Conservation (phyloP, 2,329 filamentous ascomycete genomes). For the Cercospora brassicicola region DNA sequence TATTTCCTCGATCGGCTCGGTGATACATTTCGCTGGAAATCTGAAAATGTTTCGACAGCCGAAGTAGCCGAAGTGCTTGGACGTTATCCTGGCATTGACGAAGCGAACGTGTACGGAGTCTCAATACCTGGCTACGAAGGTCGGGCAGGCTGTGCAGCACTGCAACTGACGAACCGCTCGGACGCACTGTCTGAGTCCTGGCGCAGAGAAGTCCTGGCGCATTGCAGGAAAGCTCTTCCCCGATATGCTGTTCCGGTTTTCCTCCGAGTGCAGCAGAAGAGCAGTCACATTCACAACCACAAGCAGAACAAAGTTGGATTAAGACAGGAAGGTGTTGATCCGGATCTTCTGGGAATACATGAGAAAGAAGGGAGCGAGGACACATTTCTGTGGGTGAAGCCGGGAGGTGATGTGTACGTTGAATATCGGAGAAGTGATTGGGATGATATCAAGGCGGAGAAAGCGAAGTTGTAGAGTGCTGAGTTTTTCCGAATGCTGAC, state of each 20-base stretch:
- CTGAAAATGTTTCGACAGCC: constrained; percentile 50
- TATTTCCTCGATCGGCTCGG: constrained; percentile 50
- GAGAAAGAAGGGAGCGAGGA: constrained; percentile 46
- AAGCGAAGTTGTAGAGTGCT: constrained; percentile 27
- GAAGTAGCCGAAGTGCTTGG: constrained; percentile 48
- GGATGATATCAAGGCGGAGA: constrained; percentile 50
- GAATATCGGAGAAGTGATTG: constrained; percentile 61
- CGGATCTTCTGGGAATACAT: constrained; percentile 50
- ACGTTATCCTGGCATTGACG: constrained; percentile 43
- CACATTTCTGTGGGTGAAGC: constrained; percentile 52
- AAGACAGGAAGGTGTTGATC: constrained; percentile 67
- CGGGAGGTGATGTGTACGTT: constrained; percentile 54
- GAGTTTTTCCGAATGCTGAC: background rate
- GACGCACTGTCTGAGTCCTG: constrained; percentile 52
- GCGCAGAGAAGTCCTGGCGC: constrained; percentile 59
- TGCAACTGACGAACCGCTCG: constrained; percentile 51
- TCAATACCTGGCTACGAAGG: constrained; percentile 48
- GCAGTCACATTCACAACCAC: constrained; percentile 67
- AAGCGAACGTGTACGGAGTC: constrained; percentile 52
- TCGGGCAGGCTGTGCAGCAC: constrained; percentile 58
- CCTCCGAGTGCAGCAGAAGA: constrained; percentile 59
- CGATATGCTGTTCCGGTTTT: constrained; percentile 75
- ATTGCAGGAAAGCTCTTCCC: constrained; percentile 62
- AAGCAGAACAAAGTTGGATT: constrained; percentile 77
- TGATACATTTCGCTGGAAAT: constrained; percentile 52